Conservation (phyloP, 106 monocot species). For the Xerophyta viscosa region DNA sequence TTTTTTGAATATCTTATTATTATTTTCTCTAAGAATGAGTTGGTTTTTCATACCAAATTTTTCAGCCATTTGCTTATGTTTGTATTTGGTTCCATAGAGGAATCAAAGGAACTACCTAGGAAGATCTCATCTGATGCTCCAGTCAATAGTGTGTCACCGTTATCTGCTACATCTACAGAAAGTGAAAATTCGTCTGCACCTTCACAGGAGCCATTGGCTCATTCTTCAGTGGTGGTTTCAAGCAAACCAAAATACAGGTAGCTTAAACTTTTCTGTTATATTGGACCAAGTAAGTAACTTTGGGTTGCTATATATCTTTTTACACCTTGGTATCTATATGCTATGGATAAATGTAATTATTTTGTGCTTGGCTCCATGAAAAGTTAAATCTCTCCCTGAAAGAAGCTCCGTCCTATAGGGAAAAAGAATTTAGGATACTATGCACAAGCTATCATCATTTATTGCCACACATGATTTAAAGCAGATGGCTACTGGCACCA, state of each 20-base stretch:
- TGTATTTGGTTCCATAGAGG: constrained; percentile 36
- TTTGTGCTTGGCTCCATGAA: too few species aligned
- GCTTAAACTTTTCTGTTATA: background rate
- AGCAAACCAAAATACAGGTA: constrained; percentile 57
- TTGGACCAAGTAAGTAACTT: too few species aligned
- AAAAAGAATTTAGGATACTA: too few species aligned
- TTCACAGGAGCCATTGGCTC: background rate
- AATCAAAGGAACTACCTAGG: constrained; percentile 13
- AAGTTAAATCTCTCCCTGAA: too few species aligned
- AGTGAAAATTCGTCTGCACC: constrained; percentile 9
- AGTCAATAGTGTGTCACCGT: constrained; percentile 6
- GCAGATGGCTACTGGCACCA: too few species aligned
- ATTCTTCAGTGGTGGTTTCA: background rate
- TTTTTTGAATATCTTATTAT: background rate
- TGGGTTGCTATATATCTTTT: too few species aligned
- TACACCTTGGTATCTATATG: too few species aligned
- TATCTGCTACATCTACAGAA: constrained; percentile 3
- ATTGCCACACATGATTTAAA: too few species aligned
- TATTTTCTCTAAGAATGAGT: background rate
- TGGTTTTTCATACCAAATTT: too few species aligned
- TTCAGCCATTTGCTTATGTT: background rate
- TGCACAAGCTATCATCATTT: too few species aligned
- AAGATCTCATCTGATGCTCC: constrained; percentile 5
- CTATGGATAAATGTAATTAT: too few species aligned
- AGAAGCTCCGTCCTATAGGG: too few species aligned